Base-by-base conservation (phyloP, 441 rosid species). In the Euphorbia schlechtendalii region DNA sequence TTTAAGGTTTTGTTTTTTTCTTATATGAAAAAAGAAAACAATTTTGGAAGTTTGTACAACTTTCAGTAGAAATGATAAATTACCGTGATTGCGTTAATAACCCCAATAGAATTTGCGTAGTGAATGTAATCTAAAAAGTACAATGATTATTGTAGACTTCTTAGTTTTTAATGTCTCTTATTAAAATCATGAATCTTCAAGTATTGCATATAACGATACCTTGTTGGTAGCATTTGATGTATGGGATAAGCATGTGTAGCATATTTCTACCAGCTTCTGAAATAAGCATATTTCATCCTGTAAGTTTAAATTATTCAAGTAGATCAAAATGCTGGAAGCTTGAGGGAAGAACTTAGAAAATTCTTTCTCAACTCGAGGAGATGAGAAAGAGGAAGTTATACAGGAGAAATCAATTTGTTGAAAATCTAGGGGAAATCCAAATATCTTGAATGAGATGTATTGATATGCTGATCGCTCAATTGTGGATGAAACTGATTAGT, bases 351-450 rank as follows among this genome's bases (percentile, higher is more conserved):
- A 78, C 88, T 91, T 46, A 67, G 48, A 46, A 84, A 18, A 69
- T 85, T 71, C 79, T 88, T 73, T 95, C 96, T 18, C 95, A 86
- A 64, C 62, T 95, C 61, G 97, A 91, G 78, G 99, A 91, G 80
- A 88, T 89, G 97, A 77, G 70, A 59, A 89, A 83, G 74, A 82
- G 87, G 76, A 82, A 82, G 75, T n/a, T n/a, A n/a, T n/a, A 91
- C 59, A 78, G 99, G 77, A 85, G 82, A 74, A 81, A 84, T 69
- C 98, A 89, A 69, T 95, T 95, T 62, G 4, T 79, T 0, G 84
- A 86, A 43, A 90, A 91, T 68, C 30, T 83, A 7, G 86, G 81
- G 43, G 85, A 84, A 55, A 84, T 88, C 54, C 72, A 73, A 71
- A 22, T 45, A 81, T 89, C 64, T 75, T 81, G 64, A 72, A 72